These are phyloP conservation scores for Pseudogymnoascus pannorum DNA, from an alignment of 2,329 filamentous ascomycete genomes.

Conservation along the genomic window DNA sequence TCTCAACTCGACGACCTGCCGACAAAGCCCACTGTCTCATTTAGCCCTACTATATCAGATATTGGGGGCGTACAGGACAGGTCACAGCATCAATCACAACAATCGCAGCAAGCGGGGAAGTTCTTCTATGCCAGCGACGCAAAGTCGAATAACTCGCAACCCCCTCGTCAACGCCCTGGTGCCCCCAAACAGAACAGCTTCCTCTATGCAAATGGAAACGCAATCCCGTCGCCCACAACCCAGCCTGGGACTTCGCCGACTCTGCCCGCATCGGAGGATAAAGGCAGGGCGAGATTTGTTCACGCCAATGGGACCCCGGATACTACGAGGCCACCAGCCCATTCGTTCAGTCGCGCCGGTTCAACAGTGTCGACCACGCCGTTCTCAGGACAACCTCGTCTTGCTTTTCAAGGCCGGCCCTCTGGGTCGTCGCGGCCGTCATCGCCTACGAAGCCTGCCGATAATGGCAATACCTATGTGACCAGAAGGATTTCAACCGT, in stretches of 20 bases:
- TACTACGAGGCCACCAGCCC: slow-evolving; percentile 32
- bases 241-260: slow-evolving; percentile 23
- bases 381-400: slow-evolving; percentile 36
- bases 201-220: slow-evolving; percentile 44
- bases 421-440: not conserved
- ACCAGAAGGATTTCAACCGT: slow-evolving; percentile 5
- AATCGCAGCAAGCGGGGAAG: slow-evolving; percentile 40
- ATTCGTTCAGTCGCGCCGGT: slow-evolving; percentile 19
- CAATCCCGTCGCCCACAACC: slow-evolving; percentile 21
- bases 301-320: slow-evolving; percentile 63
- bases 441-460: not conserved
- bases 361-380: slow-evolving; percentile 42
- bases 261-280: slow-evolving; percentile 30
- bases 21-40: slow-evolving; percentile 29
- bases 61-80: not conserved
- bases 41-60: slow-evolving; percentile 35
- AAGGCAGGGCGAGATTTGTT: slow-evolving; percentile 58
- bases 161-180: slow-evolving; percentile 34
- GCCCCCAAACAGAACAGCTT: slow-evolving; percentile 28
- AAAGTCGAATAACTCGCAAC: slow-evolving; percentile 34
- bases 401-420: slow-evolving; percentile 19
- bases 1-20: slow-evolving; percentile 2
- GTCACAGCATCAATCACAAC: not conserved
- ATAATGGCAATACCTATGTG: not conserved
- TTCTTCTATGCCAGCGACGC: slow-evolving; percentile 92